Base-by-base conservation (phyloP, 1,284 basidiomycete genomes). In the Pseudomicrostroma phylloplanum region DNA sequence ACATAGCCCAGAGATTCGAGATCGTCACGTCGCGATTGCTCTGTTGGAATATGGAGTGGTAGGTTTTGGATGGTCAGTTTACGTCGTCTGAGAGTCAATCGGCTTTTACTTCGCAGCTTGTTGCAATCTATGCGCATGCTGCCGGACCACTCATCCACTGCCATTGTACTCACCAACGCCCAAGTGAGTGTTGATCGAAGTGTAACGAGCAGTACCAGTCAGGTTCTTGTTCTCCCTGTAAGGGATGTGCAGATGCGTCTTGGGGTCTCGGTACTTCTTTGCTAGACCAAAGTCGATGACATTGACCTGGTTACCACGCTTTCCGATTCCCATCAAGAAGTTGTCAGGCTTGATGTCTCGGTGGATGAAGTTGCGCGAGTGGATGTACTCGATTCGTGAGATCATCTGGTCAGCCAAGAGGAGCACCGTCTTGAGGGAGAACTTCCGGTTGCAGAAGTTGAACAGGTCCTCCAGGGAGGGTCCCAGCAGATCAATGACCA, bases 181-280 rank as follows among this genome's bases (percentile, higher is more conserved):
- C 78, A 97, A 82, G 80, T 98, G 96, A 55, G 94, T 98, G 84
- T 98, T 98, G 84, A 98, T 97, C 30, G 92, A 96, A 0, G 94
- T 98, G 85, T 98, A 99, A 62, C 94, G 90, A 67, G 94, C 96
- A 25, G 96, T 98, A 68, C 96, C 96, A 0, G 94, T 98, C 73
- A 98, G 82, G 81, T 97, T 98, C 89, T 98, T 97, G 86, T 98
- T 97, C 87, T 98, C 96, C 76, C 94, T 86, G 86, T 98, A 98
- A 2, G 94, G 94, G 72, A 98, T 98, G 81, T 99, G 96, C 53
- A 97, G 86, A 81, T 98, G 94, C 60, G 96, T 98, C 87, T 96
- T 97, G 51, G 94, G 93, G 83, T 98, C 94, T 66, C 96, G 87
- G 86, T 96, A 98, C 84, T 97, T 97, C 85, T 98, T 98, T 53